Evolutionary conservation across 139 green algal species (phyloP).

Genomic region (Spirogloea muscicola): DNA sequence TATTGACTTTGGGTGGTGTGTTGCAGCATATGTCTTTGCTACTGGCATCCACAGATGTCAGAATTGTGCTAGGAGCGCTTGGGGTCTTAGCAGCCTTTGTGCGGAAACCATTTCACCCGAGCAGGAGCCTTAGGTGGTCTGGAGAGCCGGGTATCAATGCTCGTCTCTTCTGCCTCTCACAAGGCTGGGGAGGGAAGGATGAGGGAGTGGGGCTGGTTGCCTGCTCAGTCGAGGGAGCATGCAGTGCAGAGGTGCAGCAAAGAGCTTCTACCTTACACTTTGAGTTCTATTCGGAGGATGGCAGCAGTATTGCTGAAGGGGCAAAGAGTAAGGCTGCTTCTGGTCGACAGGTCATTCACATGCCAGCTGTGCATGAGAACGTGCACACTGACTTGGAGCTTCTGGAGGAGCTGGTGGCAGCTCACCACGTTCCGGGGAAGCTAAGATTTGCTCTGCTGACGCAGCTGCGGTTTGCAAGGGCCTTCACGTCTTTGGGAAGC

Average conservation of each 20-base stretch:
- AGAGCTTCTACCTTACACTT: slow-evolving; percentile 63
- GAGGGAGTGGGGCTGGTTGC: slow-evolving; percentile 68
- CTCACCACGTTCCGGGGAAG: slow-evolving; percentile 59
- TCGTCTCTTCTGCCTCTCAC: slow-evolving; percentile 65
- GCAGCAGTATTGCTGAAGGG: background rate
- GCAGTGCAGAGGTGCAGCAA: slow-evolving; percentile 4
- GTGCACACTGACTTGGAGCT: slow-evolving; percentile 58
- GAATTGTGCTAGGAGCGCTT: slow-evolving; percentile 68
- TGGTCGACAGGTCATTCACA: slow-evolving; percentile 55
- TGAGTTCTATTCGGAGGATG: slow-evolving; percentile 60
- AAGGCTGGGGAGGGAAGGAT: slow-evolving; percentile 79
- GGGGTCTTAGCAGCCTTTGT: slow-evolving; percentile 65
- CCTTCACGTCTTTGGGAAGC: slow-evolving; percentile 58
- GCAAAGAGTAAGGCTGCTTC: no score
- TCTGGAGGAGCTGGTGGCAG: slow-evolving; percentile 60
- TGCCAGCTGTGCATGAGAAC: slow-evolving; percentile 39
- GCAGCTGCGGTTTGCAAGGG: slow-evolving; percentile 56
- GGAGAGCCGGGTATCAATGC: slow-evolving; percentile 58
- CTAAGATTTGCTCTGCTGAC: slow-evolving; percentile 67
- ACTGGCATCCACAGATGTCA: slow-evolving; percentile 60
- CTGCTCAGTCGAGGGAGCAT: slow-evolving; percentile 28
- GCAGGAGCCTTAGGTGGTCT: slow-evolving; percentile 58
- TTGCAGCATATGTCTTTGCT: slow-evolving; percentile 51
- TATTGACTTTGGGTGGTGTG: slow-evolving; percentile 8
- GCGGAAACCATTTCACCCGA: slow-evolving; percentile 65